Base-by-base conservation (phyloP, 2,329 filamentous ascomycete genomes). In the Hymenoscyphus fraxineus region DNA sequence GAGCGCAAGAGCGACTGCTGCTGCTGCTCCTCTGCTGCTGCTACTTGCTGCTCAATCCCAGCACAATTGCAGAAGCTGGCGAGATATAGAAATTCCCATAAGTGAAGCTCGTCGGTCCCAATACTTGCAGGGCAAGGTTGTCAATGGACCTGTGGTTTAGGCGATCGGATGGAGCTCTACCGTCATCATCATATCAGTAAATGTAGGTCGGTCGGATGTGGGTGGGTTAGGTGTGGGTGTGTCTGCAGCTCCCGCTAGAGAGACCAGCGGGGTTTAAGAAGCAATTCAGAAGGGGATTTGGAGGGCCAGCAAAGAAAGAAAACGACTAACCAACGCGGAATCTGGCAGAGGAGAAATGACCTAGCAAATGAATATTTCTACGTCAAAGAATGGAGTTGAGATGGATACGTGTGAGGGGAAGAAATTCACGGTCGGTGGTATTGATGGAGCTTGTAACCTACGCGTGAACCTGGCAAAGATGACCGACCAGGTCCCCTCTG, bases 1-100 rank as follows among this genome's bases (percentile, higher is more conserved):
- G 66, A 69, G 68, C 70, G 71, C 66, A 65, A 63, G 64, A 68
- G 66, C 66, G 66, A 27, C 47, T 27, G 19, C 47, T 54, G 47
- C 47, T 54, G 47, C 47, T 3, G 47, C 35, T 35, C 6, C 35
- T 35, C 35, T 35, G 35, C 35, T 35, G 35, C 35, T 35, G 35
- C 35, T 35, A 10, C 35, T 27, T 35, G 35, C 47, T 54, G 61
- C 64, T 63, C 59, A 64, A 27, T 38, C 47, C 64, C 54, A 63
- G 60, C 63, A 64, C 66, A 61, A 59, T 68, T 39, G 68, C 68
- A 71, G 19, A 54, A 54, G 47, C 47, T 54, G 22, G 47, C 47
- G 47, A 54, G 7, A 19, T 54, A 6, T 22, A 27, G 22, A 54
- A 54, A 54, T 54, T 54, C 47, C 47, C 47, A 54, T 54, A 54